Percentiles rank a stretch among this genome's conserved stretches.
phyloP scores from a whole-genome alignment of 805 yeast genomes.

The Metschnikowia koreensis region DNA sequence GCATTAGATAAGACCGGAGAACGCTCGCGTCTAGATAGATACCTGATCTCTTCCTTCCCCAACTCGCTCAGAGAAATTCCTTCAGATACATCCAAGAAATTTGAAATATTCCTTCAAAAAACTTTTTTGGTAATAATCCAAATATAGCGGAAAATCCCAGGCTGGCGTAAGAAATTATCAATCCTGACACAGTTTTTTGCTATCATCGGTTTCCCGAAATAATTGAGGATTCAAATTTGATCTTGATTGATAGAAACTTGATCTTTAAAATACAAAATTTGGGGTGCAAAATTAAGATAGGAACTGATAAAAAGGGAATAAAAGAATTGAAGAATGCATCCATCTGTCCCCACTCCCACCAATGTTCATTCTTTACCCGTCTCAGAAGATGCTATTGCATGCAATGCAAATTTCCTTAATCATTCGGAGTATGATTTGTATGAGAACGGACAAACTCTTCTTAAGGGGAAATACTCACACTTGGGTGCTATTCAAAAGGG shows the following conservation, averaged over 20 bases:
- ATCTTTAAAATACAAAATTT: no score
- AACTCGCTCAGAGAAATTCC: background rate
- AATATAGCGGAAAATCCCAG: no score
- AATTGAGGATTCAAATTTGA: no score
- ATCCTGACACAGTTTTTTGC: no score
- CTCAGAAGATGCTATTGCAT: background rate
- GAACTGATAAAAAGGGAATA: no score
- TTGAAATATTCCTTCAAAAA: background rate
- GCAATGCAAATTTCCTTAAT: background rate
- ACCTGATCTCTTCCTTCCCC: background rate
- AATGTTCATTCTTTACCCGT: background rate
- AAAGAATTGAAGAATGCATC: background rate
- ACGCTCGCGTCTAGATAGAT: background rate
- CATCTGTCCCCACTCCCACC: background rate
- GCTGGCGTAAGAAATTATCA: no score
- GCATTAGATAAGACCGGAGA: background rate
- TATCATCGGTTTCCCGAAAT: no score
- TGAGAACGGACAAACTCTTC: constrained; percentile 33
- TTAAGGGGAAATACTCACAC: constrained; percentile 43
- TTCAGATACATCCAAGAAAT: background rate
- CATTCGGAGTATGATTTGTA: constrained; percentile 36
- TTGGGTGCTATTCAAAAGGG: constrained; percentile 52
- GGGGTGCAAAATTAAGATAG: no score
- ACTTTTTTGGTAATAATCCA: no score
- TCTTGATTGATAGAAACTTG: no score